Base-by-base conservation (phyloP, 345 rosid species). In the Psidium guajava region DNA sequence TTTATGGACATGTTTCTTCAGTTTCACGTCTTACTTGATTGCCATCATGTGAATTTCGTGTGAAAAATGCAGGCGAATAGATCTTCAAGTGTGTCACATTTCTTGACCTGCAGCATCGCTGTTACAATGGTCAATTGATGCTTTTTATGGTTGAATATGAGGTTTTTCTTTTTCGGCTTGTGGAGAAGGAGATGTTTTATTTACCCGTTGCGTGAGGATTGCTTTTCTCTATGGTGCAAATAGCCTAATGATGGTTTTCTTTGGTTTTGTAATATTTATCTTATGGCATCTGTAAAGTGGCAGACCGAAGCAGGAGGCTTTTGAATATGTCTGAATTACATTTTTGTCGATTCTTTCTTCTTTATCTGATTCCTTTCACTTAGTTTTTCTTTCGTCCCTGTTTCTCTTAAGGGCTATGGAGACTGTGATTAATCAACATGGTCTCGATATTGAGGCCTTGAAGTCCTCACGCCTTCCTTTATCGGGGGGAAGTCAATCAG, bases 401-500 rank as follows among this genome's bases (percentile, higher is more conserved):
- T 84, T 69, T 59, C 32, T 42, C 47, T 59, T 51, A 80, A 94
- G 99, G 96, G 99, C 99, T 81, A 98, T 98, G 99, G 99, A 96
- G 91, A 98, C 99, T 87, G 99, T 98, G 55, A 93, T 96, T 83
- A 98, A 86, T 90, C 98, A 91, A 85, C 91, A 98, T 83, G 96
- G 98, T 86, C 94, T 98, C 89, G 99, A 98, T 92, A 91, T 95
- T 86, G 99, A 97, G 87, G 94, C 96, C 86, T 89, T 97, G 91
- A 95, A 89, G 91, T 88, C 98, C 82, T 90, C 98, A 8, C 93
- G 95, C 74, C 92, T 92, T 91, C 95, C 98, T 80, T 83, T 90
- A 54, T 84, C 96, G 32, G 90, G 94, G 88, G 97, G 95, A 80
- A 82, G 91, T 90, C 98, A 92, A 89, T 89, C 87, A n/a, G 97